These are phyloP conservation scores for Luzula sylvatica DNA, from an alignment of 176 grass and related monocot species.

Conservation along the genomic window DNA sequence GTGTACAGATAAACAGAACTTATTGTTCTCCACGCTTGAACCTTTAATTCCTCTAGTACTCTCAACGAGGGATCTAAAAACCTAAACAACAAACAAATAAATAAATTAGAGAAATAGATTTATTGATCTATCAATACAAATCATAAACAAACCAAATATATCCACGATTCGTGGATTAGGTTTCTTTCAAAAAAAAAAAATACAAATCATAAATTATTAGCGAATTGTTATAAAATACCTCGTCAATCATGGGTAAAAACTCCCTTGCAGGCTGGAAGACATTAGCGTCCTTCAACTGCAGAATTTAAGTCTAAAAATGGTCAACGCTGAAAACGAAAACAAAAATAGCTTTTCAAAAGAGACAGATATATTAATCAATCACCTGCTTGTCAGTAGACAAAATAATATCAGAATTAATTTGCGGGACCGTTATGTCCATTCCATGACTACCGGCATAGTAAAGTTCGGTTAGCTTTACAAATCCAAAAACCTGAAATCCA, in stretches of 20 bases:
- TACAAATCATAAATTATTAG: neutral
- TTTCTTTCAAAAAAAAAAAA: neutral
- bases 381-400: conserved; percentile 28
- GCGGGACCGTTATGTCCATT: conserved; percentile 81
- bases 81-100: conserved; percentile 25
- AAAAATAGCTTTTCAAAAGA: neutral
- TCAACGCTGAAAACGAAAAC: neutral
- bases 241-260: conserved; percentile 86
- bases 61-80: conserved; percentile 59
- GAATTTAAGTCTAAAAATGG: neutral
- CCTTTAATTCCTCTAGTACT: conserved; percentile 48
- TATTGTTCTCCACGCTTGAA: conserved; percentile 76
- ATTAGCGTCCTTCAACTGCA: conserved; percentile 46
- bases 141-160: neutral
- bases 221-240: conserved; percentile 37
- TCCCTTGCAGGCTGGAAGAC: conserved; percentile 85
- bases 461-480: conserved; percentile 77
- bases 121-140: too few species aligned
- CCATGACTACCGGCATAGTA: conserved; percentile 97
- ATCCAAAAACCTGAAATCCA: conserved; percentile 59
- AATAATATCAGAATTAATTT: conserved; percentile 25
- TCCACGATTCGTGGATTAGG: too few species aligned
- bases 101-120: neutral
- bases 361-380: conserved; percentile 9
- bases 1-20: conserved; percentile 90